Base-by-base conservation (phyloP, 2,329 filamentous ascomycete genomes). In the Dryadomyces quercivorus region DNA sequence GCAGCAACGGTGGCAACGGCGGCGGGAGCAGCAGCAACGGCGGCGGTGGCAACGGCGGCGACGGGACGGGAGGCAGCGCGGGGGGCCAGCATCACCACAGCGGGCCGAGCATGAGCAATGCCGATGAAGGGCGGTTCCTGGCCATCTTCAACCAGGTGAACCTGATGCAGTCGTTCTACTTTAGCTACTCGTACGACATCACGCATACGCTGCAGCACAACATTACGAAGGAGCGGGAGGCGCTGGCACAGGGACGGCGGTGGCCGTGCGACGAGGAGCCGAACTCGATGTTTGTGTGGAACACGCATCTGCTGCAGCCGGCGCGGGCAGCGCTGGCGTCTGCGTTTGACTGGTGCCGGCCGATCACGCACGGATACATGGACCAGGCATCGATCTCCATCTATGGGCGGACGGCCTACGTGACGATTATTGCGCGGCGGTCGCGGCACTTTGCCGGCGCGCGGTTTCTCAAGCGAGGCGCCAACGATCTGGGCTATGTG, bases 231-330 rank as follows among this genome's bases (percentile, higher is more conserved):
- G 90, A 96, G 68, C 80, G 93, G 43, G 75, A 80, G 50, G 82
- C 84, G 2, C 70, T 95, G 51, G 77, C 81, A 34, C 75, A 82
- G 57, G 88, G 86, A 1, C 69, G 76, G 13, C 72, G 79, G 2
- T 77, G 80, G 31, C 75, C 78, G 7, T 73, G 75, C 44, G 73
- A 78, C 31, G 77, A 80, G 36, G 81, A 90, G 61, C 86, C 86
- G 65, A 95, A 96, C 63, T 81, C 86, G 43, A 98, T 98, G 93
- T 98, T 98, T 65, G 86, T 97, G 2, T 98, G 93, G 93, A 98
- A 98, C 62, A 82, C 88, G 61, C 87, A 96, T 67, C 76, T 98
- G 5, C 76, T 98, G 18, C 76, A 85, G 57, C 91, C 93, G 0
- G 89, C 86, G 0, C 74, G 79, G 13, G 70, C 74, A 18, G 78